Percentiles rank a stretch among this genome's conserved stretches.
Evolutionary conservation across 352 stramenopile species (phyloP).

Genomic region (Phytopythium oedochilum): DNA sequence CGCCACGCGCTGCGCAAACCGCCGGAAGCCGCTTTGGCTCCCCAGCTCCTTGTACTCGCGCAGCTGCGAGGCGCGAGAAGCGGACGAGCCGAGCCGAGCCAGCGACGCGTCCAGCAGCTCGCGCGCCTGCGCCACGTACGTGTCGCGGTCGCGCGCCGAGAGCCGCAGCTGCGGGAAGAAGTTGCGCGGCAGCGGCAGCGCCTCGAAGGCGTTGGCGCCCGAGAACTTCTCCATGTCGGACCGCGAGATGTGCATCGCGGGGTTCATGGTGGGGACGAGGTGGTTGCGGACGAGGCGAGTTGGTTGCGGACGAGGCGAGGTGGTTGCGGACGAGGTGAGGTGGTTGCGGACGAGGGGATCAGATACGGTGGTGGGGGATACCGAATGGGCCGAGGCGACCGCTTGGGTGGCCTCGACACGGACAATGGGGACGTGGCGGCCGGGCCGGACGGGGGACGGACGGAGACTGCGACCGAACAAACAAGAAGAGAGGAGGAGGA

Average conservation of each 20-base stretch:
- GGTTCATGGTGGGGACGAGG: not conserved
- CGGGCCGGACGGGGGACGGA: not conserved
- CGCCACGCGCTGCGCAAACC: slow-evolving; percentile 42
- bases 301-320: too few relatives aligned
- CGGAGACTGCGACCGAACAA: not conserved
- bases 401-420: too few relatives aligned
- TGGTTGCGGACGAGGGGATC: not conserved
- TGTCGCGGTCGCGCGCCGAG: slow-evolving; percentile 21
- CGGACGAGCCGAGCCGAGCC: slow-evolving; percentile 26
- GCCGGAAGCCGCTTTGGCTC: slow-evolving; percentile 42
- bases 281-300: too few relatives aligned
- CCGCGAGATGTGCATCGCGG: slow-evolving; percentile 20
- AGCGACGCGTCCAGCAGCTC: slow-evolving; percentile 43
- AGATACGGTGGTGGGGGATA: too few relatives aligned
- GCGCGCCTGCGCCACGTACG: slow-evolving; percentile 35
- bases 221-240: slow-evolving; percentile 53
- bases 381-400: too few relatives aligned
- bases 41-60: slow-evolving; percentile 57
- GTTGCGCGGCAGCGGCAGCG: slow-evolving; percentile 46
- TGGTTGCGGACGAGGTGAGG: not conserved
- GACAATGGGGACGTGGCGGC: slow-evolving; percentile 1
- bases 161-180: slow-evolving; percentile 42
- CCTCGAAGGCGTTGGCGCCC: slow-evolving; percentile 56
- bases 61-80: slow-evolving; percentile 35
- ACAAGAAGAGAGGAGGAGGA: not conserved